Percentiles rank a stretch among this genome's conserved stretches.
These are phyloP conservation scores for Macaranga tanarius DNA, from an alignment of 441 rosid species.

Conservation along the genomic window DNA sequence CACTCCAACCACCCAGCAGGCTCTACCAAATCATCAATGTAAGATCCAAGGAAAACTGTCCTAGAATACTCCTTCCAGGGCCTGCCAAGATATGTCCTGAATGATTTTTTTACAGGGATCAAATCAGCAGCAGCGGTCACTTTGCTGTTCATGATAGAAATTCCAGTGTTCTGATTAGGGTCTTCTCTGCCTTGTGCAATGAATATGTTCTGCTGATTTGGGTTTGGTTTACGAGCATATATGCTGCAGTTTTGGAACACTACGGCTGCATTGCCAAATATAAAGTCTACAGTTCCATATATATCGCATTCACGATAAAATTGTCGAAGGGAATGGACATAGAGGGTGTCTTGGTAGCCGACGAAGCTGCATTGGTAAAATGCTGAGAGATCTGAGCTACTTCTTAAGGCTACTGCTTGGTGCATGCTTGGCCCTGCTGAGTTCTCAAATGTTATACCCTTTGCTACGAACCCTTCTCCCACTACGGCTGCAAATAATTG, in stretches of 20 bases:
- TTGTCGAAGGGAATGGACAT: slow-evolving; percentile 62
- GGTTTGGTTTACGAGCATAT: slow-evolving; percentile 56
- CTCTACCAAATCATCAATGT: slow-evolving; percentile 47
- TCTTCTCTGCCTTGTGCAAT: slow-evolving; percentile 83
- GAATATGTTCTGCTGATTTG: slow-evolving; percentile 62
- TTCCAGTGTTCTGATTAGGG: slow-evolving; percentile 79
- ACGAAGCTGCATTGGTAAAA: slow-evolving; percentile 79
- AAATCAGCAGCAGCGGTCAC: slow-evolving; percentile 51
- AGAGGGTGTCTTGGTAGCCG: slow-evolving; percentile 78
- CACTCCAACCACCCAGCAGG: slow-evolving; percentile 76
- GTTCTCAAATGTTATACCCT: slow-evolving; percentile 65
- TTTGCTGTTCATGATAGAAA: slow-evolving; percentile 58
- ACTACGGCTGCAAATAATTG: slow-evolving; percentile 43
- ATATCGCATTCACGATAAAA: slow-evolving; percentile 72
- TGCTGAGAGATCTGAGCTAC: slow-evolving; percentile 56
- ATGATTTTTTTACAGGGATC: slow-evolving; percentile 40
- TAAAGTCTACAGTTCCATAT: slow-evolving; percentile 76
- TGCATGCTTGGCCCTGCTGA: slow-evolving; percentile 70
- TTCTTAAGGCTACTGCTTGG: slow-evolving; percentile 72
- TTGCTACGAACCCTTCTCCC: slow-evolving; percentile 59
- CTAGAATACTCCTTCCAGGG: slow-evolving; percentile 83
- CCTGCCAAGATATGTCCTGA: slow-evolving; percentile 63
- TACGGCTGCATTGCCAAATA: slow-evolving; percentile 83
- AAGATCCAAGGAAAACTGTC: slow-evolving; percentile 51
- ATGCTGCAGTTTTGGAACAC: slow-evolving; percentile 68